Base-by-base conservation (phyloP, 192 early-diverging fungal species). In the Spinellus fusiger region DNA sequence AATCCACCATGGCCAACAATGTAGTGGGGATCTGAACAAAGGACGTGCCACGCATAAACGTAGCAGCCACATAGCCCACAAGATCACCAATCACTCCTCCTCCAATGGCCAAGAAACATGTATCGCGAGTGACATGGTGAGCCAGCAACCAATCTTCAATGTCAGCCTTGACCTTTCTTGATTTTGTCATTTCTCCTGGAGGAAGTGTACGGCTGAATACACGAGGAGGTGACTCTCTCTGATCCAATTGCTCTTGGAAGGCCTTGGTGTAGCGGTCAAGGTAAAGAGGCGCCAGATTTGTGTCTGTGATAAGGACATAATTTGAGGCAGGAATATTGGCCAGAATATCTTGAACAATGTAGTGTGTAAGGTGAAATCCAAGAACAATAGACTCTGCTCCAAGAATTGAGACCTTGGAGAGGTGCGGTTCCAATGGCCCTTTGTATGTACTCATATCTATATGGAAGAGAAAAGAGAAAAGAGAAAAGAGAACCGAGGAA, bases 71-170 rank as follows among this genome's bases (percentile, higher is more conserved):
- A 75, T 86, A 99, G 50, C 96, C 96, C 20, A 89, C 84, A 54
- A 99, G 73, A 73, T 99, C 96, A 49, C 96, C 95, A 68, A 99
- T 93, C 0, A 98, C 96, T 4, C 96, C 96, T 38, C 95, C 96
- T 60, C 96, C 96, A 46, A 99, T 81, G 0, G 95, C 95, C 29
- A 99, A 71, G 44, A 99, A 79, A 61, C 89, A 88, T 1, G 93
- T 91, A 69, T 99, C 96, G 47, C 96, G 82, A 27, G 94, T 96
- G 70, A 94, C 95, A 16, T 81, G 80, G 46, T 92, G 57, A 18
- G 66, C 61, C 20, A 99, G 83, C 71, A 95, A 83, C 78, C 84
- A 99, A 76, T 99, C 95, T 67, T 99, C 95, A 53, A 96, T 89
- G 20, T 73, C 72, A 46, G 80, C 86, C 77, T 96, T 99, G 22